Evolutionary conservation across 176 grass and related monocot species (phyloP).

Genomic region (Carex pumila): DNA sequence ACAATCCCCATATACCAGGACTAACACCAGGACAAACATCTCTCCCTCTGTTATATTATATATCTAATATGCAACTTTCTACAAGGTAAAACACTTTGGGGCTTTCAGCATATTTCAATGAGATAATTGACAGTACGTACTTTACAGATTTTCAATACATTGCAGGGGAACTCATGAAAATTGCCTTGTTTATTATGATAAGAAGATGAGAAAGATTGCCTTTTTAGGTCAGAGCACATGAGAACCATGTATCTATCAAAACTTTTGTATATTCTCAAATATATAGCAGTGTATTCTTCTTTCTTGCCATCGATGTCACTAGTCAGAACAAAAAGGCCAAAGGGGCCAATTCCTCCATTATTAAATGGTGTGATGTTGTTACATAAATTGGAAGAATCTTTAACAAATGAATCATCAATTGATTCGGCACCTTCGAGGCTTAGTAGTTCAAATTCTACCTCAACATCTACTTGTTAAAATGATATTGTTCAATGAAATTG

Average conservation of each 20-base stretch:
- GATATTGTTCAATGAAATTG: not conserved
- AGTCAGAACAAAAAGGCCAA: constrained; percentile 58
- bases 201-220: not conserved
- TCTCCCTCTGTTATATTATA: too few species aligned
- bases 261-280: constrained; percentile 60
- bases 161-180: not conserved
- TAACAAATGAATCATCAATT: constrained; percentile 28
- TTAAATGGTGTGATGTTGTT: constrained; percentile 35
- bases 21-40: too few species aligned
- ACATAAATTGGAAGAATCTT: constrained; percentile 54
- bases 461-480: constrained; percentile 39
- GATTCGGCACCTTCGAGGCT: constrained; percentile 33
- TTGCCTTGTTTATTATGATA: not conserved
- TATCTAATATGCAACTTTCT: not conserved
- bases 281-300: constrained; percentile 53
- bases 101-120: not conserved
- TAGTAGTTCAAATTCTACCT: constrained; percentile 41
- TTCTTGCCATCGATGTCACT: constrained; percentile 29
- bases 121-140: too few species aligned
- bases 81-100: not conserved
- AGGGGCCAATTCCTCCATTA: constrained; percentile 54
- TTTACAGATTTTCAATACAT: not conserved
- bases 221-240: constrained; percentile 58
- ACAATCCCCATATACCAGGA: too few species aligned
- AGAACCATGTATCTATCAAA: constrained; percentile 28